Evolutionary conservation across 1,284 basidiomycete genomes (phyloP), one percentile per base, ranked within the genome.

Genomic region (Neolentinus lepideus): DNA sequence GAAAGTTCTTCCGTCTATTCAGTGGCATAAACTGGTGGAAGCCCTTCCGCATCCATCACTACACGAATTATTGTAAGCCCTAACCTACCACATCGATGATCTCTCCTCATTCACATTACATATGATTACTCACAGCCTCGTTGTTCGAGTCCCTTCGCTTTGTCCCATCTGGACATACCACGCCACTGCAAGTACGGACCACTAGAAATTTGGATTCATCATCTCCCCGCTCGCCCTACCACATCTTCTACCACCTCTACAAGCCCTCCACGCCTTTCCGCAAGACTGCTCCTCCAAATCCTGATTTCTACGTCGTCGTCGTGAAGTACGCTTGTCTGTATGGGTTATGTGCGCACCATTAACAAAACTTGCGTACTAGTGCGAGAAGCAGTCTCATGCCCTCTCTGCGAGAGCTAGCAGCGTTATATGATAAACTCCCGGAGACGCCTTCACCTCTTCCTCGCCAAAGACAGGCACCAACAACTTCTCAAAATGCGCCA

Each of bases 171-270:
- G 90, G 91, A 21, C 75, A 84, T 65, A 64, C 64, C 3, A 61
- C 73, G 16, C 74, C 76, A 12, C 61, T 75, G 58, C 55, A 69
- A 66, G 29, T 62, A 51, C 50, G 33, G 22, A 35, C 51, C 60
- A 45, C 45, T 58, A 56, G 29, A 29, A 51, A 19, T 53, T 54
- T 6, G 35, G 3, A 22, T 24, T 53, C 35, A 51, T 4, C 29
- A 31, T 12, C 55, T 26, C 59, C 55, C 50, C 56, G 62, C 1
- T 84, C 89, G 19, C 88, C 88, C 0, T 97, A 94, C 68, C 75
- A 82, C 52, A 79, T 90, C 21, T 98, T 97, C 74, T 99, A 80
- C 71, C 89, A 98, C 66, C 77, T 95, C 2, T 98, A 96, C 77
- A 96, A 97, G 64, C 96, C 96, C 1, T 79, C 79, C 2, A 92